Percentiles rank a stretch among this genome's conserved stretches.
Evolutionary conservation across 2,329 filamentous ascomycete species (phyloP).

Genomic region (Tothia fuscella): DNA sequence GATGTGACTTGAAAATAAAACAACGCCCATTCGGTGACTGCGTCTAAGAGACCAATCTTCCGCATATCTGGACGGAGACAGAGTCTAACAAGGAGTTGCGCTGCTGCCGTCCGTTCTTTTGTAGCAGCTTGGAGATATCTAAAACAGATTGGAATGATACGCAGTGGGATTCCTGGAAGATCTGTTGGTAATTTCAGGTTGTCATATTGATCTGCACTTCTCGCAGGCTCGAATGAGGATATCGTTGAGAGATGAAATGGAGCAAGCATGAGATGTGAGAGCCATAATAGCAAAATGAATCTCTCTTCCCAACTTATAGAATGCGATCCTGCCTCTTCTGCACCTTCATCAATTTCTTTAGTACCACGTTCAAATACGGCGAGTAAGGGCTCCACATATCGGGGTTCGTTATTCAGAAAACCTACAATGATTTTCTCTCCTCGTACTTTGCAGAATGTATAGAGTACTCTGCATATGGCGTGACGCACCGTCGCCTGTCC

Average conservation of each 20-base stretch:
- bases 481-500: neutral
- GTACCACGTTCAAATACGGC: constrained; percentile 55
- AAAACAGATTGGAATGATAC: constrained; percentile 59
- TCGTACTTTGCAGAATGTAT: constrained; percentile 86
- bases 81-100: constrained; percentile 65
- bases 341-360: constrained; percentile 11
- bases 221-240: constrained; percentile 42
- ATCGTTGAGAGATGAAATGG: constrained; percentile 87
- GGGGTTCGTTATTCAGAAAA: constrained; percentile 83
- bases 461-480: constrained; percentile 61
- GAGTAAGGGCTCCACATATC: constrained; percentile 69
- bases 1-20: constrained; percentile 40
- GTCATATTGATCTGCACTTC: constrained; percentile 15
- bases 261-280: constrained; percentile 43
- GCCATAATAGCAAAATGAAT: constrained; percentile 80
- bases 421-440: constrained; percentile 86
- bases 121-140: constrained; percentile 62
- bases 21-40: constrained; percentile 61
- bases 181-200: constrained; percentile 45
- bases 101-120: constrained; percentile 85
- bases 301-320: constrained; percentile 63
- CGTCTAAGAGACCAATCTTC: constrained; percentile 54
- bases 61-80: constrained; percentile 85
- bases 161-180: constrained; percentile 57
- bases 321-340: constrained; percentile 11